These are phyloP conservation scores for apple (Malus domestica) DNA, from an alignment of 306 rosid genomes.

Conservation along the genomic window DNA sequence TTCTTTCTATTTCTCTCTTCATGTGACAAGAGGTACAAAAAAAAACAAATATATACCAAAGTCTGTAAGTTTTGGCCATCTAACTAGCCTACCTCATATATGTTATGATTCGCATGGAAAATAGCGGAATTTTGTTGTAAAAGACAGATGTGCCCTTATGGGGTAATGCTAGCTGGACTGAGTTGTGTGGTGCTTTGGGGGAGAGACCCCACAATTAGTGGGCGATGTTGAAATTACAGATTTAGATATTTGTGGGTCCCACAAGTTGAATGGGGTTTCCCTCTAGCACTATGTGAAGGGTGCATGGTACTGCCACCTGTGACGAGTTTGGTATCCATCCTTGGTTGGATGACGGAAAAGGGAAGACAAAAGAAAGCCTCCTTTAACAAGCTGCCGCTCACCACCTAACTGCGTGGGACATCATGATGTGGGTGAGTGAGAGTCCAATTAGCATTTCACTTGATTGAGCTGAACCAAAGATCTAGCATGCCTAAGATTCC, in stretches of 20 bases:
- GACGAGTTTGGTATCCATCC: conserved; percentile 57
- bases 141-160: conserved; percentile 23
- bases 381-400: conserved; percentile 22
- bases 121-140: neutral
- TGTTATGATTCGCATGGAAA: neutral
- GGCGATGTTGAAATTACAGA: conserved; percentile 27
- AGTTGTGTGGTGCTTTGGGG: conserved; percentile 33
- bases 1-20: neutral
- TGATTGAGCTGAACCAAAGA: conserved; percentile 6
- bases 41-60: neutral
- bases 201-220: conserved; percentile 34
- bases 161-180: conserved; percentile 46
- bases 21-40: neutral
- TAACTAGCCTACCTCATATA: too few relatives aligned
- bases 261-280: conserved; percentile 28
- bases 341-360: conserved; percentile 37
- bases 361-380: conserved; percentile 35
- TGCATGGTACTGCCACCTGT: conserved; percentile 36
- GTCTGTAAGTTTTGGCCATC: neutral
- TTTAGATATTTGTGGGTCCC: conserved; percentile 51
- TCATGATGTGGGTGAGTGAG: conserved; percentile 19
- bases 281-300: conserved; percentile 25
- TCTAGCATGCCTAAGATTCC: neutral
- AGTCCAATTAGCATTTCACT: conserved; percentile 5
- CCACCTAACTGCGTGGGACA: conserved; percentile 45